Evolutionary conservation across 75 land plant species (phyloP).

Genomic region (Chamaecyparis obtusa): DNA sequence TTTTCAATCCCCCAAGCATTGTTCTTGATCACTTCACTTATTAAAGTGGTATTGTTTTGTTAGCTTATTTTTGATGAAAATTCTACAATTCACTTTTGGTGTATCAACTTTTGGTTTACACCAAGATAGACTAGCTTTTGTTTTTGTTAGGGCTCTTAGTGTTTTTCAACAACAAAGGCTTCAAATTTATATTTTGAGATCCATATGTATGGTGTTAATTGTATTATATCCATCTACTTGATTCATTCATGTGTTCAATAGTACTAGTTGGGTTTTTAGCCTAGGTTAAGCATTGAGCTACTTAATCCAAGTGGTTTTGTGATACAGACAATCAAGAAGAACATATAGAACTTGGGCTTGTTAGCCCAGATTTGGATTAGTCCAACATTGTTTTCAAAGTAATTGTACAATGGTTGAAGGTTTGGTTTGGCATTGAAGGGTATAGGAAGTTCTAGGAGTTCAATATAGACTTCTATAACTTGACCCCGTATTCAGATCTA

Average conservation of each 20-base stretch:
- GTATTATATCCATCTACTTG: background rate
- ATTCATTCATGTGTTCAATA: background rate
- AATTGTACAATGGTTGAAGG: background rate
- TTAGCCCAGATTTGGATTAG: background rate
- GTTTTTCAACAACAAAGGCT: background rate
- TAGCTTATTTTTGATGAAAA: background rate
- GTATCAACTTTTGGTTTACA: background rate
- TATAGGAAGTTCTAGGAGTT: background rate
- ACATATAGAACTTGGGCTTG: background rate
- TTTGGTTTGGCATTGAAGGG: background rate
- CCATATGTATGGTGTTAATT: background rate
- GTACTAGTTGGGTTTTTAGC: background rate
- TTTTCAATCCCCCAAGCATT: too few relatives aligned
- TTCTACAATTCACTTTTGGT: background rate
- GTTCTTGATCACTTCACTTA: background rate
- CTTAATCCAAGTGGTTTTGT: background rate
- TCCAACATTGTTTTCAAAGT: background rate
- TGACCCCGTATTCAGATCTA: slow-evolving; percentile 32
- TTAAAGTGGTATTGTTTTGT: background rate
- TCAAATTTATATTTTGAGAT: background rate
- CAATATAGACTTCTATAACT: slow-evolving; percentile 58
- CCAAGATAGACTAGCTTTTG: background rate
- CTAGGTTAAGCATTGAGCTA: background rate
- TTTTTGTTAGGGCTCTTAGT: background rate
- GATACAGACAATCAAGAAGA: background rate